A percentile compares a stretch with the other conserved stretches of the same genome.
Conservation (phyloP, 768 basidiomycete genomes). For the Pleurotus pulmonarius region DNA sequence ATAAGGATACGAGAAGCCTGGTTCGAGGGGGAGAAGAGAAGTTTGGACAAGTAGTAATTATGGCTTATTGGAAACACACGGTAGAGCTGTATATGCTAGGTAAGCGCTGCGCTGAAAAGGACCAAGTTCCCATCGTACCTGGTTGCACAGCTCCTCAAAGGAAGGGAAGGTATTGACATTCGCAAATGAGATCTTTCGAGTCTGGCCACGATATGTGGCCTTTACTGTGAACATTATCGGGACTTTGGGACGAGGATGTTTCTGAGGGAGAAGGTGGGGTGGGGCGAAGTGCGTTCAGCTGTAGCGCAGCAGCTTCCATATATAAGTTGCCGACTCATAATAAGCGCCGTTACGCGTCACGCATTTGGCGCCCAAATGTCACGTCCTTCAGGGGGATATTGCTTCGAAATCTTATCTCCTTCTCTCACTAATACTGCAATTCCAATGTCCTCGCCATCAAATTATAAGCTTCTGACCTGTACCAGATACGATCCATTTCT, state of each 20-base stretch:
- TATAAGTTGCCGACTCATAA: neutral
- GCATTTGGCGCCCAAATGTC: neutral
- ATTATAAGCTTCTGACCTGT: constrained; percentile 35
- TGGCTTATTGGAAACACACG: constrained; percentile 65
- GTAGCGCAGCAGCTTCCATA: constrained; percentile 6
- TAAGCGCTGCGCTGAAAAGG: constrained; percentile 14
- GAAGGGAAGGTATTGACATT: constrained; percentile 54
- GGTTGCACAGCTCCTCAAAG: constrained; percentile 54
- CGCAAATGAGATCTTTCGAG: constrained; percentile 60
- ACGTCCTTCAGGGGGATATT: neutral
- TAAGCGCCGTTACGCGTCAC: constrained; percentile 4
- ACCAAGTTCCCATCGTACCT: constrained; percentile 40
- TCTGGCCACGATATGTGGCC: constrained; percentile 70
- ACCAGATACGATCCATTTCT: constrained; percentile 58
- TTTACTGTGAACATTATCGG: constrained; percentile 71
- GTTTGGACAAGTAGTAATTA: constrained; percentile 58
- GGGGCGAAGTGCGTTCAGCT: neutral
- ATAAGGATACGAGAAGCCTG: constrained; percentile 56
- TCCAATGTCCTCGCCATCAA: neutral
- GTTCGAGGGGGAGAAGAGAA: constrained; percentile 65
- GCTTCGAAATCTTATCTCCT: too few relatives aligned
- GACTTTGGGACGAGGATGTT: constrained; percentile 19
- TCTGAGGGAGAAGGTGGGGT: constrained; percentile 12
- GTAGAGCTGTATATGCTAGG: constrained; percentile 47
- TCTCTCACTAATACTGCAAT: too few relatives aligned